Evolutionary conservation across 176 grass and related monocot genomes (phyloP), one percentile per base, ranked within the genome.

Genomic region (Bolboschoenus planiculmis): DNA sequence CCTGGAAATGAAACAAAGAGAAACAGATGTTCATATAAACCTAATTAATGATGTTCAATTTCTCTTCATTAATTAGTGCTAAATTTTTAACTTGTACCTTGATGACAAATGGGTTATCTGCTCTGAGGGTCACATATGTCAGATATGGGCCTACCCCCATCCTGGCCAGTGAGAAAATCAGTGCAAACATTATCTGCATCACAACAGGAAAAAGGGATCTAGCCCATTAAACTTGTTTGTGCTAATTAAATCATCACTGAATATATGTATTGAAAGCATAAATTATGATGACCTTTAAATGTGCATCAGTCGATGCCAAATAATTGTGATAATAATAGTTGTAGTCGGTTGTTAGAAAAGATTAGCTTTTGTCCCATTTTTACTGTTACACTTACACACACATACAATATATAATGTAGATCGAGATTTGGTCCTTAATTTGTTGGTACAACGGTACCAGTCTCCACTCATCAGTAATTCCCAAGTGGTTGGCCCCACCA

Each of bases 131-230:
- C 29, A 93, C 89, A 58, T 91, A 95, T 20, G 84, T 74, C 26
- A 98, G 78, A 86, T 95, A 98, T 1, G 92, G 95, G 3, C 92
- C 95, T 4, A 75, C 33, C 15, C 81, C 95, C 92, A 98, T 98
- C 79, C 95, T 87, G 6, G 90, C 95, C 23, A 80, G 81, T 78
- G 95, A 98, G 87, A 98, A 98, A 40, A 62, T 91, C 13, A 34
- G 35, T 66, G 92, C 92, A 75, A 98, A 98, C 78, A 98, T 83
- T 79, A 94, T 71, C 92, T 94, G 64, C 83, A 65, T 53, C 50
- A 10, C 13, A 18, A 3, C 15, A 18, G 18, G 18, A 53, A 53
- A 10, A 2, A 14, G n/a, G n/a, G n/a, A n/a, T n/a, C n/a, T n/a
- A n/a, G n/a, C n/a, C n/a, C n/a, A n/a, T n/a, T n/a, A n/a, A n/a